Evolutionary conservation across 805 yeast genomes (phyloP).

Genomic region (Candida patagonica): DNA sequence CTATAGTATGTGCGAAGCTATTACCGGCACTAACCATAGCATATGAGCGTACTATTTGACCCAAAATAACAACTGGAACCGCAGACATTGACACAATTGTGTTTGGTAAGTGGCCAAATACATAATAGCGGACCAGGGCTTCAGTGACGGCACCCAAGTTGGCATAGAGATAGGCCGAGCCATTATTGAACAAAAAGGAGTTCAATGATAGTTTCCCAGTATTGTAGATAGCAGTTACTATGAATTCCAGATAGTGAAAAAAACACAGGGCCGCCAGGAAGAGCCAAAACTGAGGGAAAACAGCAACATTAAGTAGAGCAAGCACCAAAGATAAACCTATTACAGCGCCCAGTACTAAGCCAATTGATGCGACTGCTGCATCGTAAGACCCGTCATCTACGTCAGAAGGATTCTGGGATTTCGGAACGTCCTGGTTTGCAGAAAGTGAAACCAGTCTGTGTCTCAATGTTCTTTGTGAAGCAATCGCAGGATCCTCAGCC

Average conservation of each 20-base stretch:
- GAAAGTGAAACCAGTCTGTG: too few relatives aligned
- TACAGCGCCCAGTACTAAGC: conserved; percentile 24
- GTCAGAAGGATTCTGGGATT: background rate
- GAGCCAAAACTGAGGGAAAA: conserved; percentile 27
- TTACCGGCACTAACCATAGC: conserved; percentile 87
- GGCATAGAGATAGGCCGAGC: conserved; percentile 47
- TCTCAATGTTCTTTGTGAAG: too few relatives aligned
- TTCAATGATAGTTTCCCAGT: conserved; percentile 55
- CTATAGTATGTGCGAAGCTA: conserved; percentile 78
- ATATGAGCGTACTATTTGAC: conserved; percentile 59
- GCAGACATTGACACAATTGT: conserved; percentile 36
- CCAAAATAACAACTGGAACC: conserved; percentile 36
- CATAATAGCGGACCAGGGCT: conserved; percentile 32
- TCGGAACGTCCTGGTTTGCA: background rate
- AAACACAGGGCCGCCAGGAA: conserved; percentile 45
- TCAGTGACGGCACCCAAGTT: conserved; percentile 49
- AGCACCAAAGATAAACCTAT: conserved; percentile 14
- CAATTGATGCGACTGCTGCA: conserved; percentile 23
- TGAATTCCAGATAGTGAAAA: conserved; percentile 80
- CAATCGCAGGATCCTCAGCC: too few relatives aligned
- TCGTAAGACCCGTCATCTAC: conserved; percentile 5
- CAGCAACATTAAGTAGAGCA: conserved; percentile 4
- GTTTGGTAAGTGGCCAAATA: conserved; percentile 30
- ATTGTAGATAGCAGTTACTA: conserved; percentile 69
- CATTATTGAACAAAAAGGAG: conserved; percentile 61